Evolutionary conservation across 441 rosid species (phyloP), one percentile per base, ranked within the genome.

Genomic region (Syzygium syzygioides): DNA sequence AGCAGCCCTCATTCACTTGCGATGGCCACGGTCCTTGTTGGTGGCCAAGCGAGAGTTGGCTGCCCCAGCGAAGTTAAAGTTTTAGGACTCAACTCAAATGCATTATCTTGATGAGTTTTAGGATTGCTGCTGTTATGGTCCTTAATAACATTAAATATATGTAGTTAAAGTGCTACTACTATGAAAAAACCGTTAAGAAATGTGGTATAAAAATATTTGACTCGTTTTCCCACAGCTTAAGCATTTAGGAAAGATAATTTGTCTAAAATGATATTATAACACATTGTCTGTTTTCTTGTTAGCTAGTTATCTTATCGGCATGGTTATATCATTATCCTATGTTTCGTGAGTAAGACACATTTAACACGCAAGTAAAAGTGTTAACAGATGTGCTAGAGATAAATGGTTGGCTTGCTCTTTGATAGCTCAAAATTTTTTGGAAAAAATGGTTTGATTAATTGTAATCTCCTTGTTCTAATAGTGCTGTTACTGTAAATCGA

Each of bases 41-140:
- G 66, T 59, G 62, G 30, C 64, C 66, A 59, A 59, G 32, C 32
- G 28, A 59, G 66, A 1, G 66, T 14, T 62, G 71, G 71, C 71
- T 30, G 20, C 37, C 71, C 71, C 0, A 62, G 0, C 20, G 4
- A 0, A 2, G 41, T 15, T 20, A 30, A 64, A 30, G 41, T 64
- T 30, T 64, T 15, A 30, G 12, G 76, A 34, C 76, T 64, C 41
- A 64, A 64, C 18, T 64, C 76, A 64, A 64, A 12, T 8, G 12
- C 18, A 64, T 3, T 64, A 30, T 64, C 9, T 9, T 64, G 37
- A 30, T 20, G 7, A 64, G 41, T 64, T 30, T 64, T 64, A 30
- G 20, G 76, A 64, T 64, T 64, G 19, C 5, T 30, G 18, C 12
- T 17, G 4, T 4, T 4, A 64, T 30, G 30, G 76, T 30, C 19